These are phyloP conservation scores for Phoenix dactylifera DNA, from an alignment of 176 grass and related monocot genomes.

Conservation along the genomic window DNA sequence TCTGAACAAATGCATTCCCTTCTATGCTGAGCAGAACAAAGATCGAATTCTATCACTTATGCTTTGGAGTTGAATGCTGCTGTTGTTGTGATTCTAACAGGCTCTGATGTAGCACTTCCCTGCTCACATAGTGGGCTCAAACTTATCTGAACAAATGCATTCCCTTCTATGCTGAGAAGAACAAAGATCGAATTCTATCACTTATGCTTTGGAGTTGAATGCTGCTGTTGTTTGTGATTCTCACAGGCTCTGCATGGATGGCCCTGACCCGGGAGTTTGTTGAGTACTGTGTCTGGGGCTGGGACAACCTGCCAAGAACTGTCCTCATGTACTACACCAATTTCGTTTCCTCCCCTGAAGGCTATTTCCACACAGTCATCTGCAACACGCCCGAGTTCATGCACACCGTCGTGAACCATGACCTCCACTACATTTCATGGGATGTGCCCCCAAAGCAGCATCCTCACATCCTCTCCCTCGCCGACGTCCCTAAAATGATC, in stretches of 20 bases:
- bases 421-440: conserved; percentile 93
- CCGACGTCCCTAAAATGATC: conserved; percentile 37
- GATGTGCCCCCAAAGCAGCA: conserved; percentile 79
- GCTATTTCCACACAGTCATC: conserved; percentile 93
- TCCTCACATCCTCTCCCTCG: conserved; percentile 47
- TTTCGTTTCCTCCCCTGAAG: conserved; percentile 87
- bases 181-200: too few relatives aligned
- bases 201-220: too few relatives aligned
- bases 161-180: too few relatives aligned
- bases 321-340: conserved; percentile 99
- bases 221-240: not conserved
- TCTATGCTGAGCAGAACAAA: too few relatives aligned
- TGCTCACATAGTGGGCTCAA: too few relatives aligned
- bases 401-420: conserved; percentile 70
- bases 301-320: conserved; percentile 88
- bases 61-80: too few relatives aligned
- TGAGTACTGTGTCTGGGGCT: conserved; percentile 82
- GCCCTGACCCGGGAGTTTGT: conserved; percentile 57
- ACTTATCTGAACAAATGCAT: too few relatives aligned
- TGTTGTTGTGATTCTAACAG: conserved; percentile 9
- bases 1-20: too few relatives aligned
- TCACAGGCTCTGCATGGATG: conserved; percentile 73
- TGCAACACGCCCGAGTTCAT: conserved; percentile 70
- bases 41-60: too few relatives aligned
- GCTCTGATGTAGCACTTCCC: too few relatives aligned